Percentiles rank a stretch among this genome's conserved stretches.
These are phyloP conservation scores for Ambrosiella xylebori DNA, from an alignment of 2,329 filamentous ascomycete genomes.

Conservation along the genomic window DNA sequence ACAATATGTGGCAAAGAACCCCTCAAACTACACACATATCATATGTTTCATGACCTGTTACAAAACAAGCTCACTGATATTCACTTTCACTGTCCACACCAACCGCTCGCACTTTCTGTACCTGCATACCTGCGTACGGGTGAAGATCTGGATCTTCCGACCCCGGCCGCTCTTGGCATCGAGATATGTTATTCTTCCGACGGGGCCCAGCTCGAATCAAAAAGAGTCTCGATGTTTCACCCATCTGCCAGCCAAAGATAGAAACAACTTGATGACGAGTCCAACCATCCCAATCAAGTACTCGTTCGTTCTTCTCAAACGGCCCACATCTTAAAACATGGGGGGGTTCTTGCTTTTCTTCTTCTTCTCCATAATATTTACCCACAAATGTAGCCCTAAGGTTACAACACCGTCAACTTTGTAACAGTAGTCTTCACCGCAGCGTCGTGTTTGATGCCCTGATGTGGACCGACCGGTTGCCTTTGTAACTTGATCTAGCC, in stretches of 20 bases:
- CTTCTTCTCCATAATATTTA: not conserved
- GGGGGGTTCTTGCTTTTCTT: no score
- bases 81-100: not conserved
- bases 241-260: conserved; percentile 1
- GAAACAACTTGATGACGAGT: conserved; percentile 4
- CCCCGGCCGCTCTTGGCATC: no score
- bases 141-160: no score
- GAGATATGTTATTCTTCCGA: no score
- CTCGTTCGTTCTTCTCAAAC: not conserved
- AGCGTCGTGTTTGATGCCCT: not conserved
- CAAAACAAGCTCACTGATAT: not conserved
- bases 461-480: not conserved
- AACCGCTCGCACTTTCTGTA: not conserved
- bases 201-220: not conserved
- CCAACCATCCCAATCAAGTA: not conserved
- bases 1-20: not conserved
- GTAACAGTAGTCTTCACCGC: not conserved
- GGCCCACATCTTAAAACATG: no score
- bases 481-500: not conserved
- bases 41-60: not conserved
- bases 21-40: not conserved
- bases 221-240: not conserved
- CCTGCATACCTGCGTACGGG: not conserved
- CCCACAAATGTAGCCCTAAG: not conserved
- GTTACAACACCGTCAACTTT: conserved; percentile 1